phyloP scores from a whole-genome alignment of 495 filamentous ascomycete genomes.

The Filosporella fistucella region DNA sequence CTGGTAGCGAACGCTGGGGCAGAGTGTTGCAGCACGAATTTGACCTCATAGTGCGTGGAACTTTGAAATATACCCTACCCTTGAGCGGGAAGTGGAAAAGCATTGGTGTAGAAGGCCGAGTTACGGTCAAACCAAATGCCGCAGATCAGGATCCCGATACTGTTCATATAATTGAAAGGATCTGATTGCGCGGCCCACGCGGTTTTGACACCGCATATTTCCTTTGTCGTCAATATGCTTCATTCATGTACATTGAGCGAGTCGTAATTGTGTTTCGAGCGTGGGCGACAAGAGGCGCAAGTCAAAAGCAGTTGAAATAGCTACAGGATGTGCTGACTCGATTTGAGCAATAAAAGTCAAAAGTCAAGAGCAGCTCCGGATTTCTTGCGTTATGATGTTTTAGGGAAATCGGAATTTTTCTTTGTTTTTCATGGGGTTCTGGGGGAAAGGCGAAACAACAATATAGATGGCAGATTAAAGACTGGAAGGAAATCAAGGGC shows the following conservation, averaged over 20 bases:
- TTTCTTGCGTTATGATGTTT: neutral
- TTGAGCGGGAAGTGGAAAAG: constrained; percentile 64
- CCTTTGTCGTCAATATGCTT: constrained; percentile 19
- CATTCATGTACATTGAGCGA: constrained; percentile 21
- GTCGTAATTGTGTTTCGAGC: constrained; percentile 1
- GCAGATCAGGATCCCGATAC: constrained; percentile 27
- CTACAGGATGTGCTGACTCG: constrained; percentile 5
- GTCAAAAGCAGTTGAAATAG: constrained; percentile 4
- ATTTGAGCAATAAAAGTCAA: constrained; percentile 4
- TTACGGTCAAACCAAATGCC: constrained; percentile 38
- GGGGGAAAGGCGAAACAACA: neutral
- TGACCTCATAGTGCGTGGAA: constrained; percentile 83
- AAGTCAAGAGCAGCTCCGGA: neutral
- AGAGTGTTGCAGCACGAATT: constrained; percentile 85
- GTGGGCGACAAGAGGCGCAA: constrained; percentile 14
- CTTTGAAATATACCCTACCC: constrained; percentile 84
- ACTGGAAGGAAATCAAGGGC: neutral
- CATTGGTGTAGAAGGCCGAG: constrained; percentile 44
- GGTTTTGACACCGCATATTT: constrained; percentile 11
- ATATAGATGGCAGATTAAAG: constrained; percentile 2
- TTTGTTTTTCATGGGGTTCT: constrained; percentile 1
- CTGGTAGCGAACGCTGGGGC: constrained; percentile 89
- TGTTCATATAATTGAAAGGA: constrained; percentile 12
- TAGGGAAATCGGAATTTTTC: neutral
- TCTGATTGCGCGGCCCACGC: neutral